Base-by-base conservation (phyloP, 768 basidiomycete genomes). In the Tylopilus subfusipes region DNA sequence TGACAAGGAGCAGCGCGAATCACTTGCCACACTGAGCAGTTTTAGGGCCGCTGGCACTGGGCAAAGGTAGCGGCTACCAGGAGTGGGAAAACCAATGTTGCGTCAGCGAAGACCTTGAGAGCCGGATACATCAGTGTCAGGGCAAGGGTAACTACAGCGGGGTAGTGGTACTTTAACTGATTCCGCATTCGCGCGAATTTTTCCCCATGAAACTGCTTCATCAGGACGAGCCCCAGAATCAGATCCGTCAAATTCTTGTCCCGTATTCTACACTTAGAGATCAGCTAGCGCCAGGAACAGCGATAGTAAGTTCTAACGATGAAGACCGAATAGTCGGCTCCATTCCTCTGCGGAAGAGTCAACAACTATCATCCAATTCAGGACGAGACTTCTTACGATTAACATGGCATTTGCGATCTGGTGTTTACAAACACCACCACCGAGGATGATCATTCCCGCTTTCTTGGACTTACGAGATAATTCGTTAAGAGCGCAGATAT, bases 361-460 rank as follows among this genome's bases (percentile, higher is more conserved):
- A 56, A 50, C 27, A 52, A 38, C 30, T 16, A 25, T 18, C 36
- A 48, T 51, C 16, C 45, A 38, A 42, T 42, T 13, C 50, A 19
- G 52, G 56, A 9, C 10, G 42, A 42, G 12, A 22, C 60, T 22
- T 36, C 82, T 72, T 71, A 98, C 96, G 67, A 99, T 97, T 22
- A 99, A 76, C 97, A 99, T 98, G 2, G 96, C 94, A 67, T 99
- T 99, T n/a, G 96, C 96, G 53, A 99, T 97, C 68, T 99, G 97
- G 68, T 99, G 97, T 70, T 99, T 99, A 76, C 95, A 98, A 11
- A 99, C 94, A 1, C 97, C 97, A 3, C 97, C 97, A 9, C 97
- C 97, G 13, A 98, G 83, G 50, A 99, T 85, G 62, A 99, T 93
- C 95, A 98, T 98, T 2, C 97, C 97, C 19, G 97, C 97, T 73